These are phyloP conservation scores for Neoscytalidium dimidiatum DNA, from an alignment of 2,329 filamentous ascomycete genomes.

Conservation along the genomic window DNA sequence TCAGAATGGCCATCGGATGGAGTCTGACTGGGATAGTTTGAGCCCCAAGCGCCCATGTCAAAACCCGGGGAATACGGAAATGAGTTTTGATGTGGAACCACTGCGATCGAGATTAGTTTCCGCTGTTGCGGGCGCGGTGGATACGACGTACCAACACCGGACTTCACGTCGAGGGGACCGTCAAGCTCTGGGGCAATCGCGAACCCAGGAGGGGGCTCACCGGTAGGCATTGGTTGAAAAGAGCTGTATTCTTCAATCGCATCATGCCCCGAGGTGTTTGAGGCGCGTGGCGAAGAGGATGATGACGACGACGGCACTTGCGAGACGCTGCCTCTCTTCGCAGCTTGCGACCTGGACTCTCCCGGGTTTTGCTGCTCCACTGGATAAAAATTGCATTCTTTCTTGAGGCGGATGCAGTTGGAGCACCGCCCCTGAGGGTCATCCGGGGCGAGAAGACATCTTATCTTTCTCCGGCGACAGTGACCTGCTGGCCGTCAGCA, in stretches of 20 bases:
- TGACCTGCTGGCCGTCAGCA: conserved; percentile 61
- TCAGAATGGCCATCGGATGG: conserved; percentile 15
- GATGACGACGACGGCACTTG: conserved; percentile 47
- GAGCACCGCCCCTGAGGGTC: conserved; percentile 77
- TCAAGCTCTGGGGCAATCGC: conserved; percentile 20
- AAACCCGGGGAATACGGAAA: conserved; percentile 35
- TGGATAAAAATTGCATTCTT: conserved; percentile 89
- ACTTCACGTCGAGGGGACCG: conserved; percentile 27
- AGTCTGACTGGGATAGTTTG: conserved; percentile 4
- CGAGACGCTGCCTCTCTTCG: conserved; percentile 46
- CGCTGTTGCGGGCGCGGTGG: neutral
- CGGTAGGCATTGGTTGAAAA: conserved; percentile 22
- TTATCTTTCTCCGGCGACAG: conserved; percentile 89
- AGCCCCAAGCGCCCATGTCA: conserved; percentile 2
- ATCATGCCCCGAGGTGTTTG: conserved; percentile 29
- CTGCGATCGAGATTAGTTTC: conserved; percentile 26
- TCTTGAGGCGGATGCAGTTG: conserved; percentile 92
- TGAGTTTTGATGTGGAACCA: conserved; percentile 33
- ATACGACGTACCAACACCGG: conserved; percentile 31
- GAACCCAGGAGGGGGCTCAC: conserved; percentile 26
- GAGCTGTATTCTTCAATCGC: conserved; percentile 33
- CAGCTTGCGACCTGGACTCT: conserved; percentile 47
- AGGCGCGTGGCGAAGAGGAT: conserved; percentile 50
- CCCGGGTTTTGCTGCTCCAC: conserved; percentile 73
- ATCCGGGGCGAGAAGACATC: conserved; percentile 76